phyloP scores from a whole-genome alignment of 306 rosid genomes.

The Comarum palustre region DNA sequence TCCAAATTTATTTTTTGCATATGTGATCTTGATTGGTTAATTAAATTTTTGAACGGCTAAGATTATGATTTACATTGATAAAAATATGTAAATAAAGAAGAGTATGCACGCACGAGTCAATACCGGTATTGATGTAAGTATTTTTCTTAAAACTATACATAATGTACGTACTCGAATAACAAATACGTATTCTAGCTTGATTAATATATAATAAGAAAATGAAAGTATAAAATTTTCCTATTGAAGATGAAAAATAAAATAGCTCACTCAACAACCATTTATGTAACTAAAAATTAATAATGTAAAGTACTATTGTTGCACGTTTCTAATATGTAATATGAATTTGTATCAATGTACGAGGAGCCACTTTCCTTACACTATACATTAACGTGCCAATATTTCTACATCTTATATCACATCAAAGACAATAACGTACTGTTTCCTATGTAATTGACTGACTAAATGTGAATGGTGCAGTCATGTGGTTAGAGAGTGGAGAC shows the following conservation, averaged over 20 bases:
- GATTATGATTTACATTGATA: no score
- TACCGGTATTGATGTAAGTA: no score
- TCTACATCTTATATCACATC: neutral
- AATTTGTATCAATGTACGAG: neutral
- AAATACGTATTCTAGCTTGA: no score
- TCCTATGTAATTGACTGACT: constrained; percentile 8
- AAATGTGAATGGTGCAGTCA: neutral
- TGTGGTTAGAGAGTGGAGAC: constrained; percentile 6
- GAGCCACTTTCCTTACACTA: neutral
- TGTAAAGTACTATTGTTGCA: neutral
- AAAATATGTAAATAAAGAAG: no score
- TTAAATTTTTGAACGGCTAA: no score
- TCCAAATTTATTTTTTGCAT: no score
- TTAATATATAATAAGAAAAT: no score
- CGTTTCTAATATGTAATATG: neutral
- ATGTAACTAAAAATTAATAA: neutral
- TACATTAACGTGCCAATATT: neutral
- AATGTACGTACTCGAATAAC: no score
- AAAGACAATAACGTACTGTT: neutral
- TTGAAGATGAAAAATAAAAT: neutral
- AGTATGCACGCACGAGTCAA: no score
- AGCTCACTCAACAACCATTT: no score
- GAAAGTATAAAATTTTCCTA: neutral
- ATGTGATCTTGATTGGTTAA: no score
- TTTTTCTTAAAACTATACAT: no score